These are phyloP conservation scores for Limnanthes douglasii DNA, from an alignment of 345 rosid genomes.

Conservation along the genomic window DNA sequence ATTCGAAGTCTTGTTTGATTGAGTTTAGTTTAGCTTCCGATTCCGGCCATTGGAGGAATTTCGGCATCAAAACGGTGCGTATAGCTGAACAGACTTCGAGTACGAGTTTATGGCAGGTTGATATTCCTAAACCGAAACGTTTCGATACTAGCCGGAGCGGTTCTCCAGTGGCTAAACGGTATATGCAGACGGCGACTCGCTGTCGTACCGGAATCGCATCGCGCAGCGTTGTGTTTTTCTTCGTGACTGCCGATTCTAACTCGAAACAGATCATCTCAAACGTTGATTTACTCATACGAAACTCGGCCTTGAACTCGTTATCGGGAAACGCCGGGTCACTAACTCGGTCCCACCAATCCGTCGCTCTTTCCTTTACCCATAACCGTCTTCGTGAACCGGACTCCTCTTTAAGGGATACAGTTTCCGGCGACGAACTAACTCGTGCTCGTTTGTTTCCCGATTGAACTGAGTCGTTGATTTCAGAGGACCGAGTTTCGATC, in stretches of 20 bases:
- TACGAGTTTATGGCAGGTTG: constrained; percentile 79
- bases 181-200: constrained; percentile 79
- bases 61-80: constrained; percentile 46
- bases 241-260: constrained; percentile 54
- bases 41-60: constrained; percentile 62
- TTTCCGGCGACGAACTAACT: constrained; percentile 1
- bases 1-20: constrained; percentile 30
- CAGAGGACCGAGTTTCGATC: constrained; percentile 19
- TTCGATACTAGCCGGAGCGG: constrained; percentile 71
- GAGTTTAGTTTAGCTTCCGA: constrained; percentile 21
- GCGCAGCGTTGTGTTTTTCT: constrained; percentile 80
- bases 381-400: constrained; percentile 32
- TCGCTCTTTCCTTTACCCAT: constrained; percentile 80
- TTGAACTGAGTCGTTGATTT: constrained; percentile 15
- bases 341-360: constrained; percentile 80
- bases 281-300: constrained; percentile 72
- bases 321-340: constrained; percentile 49
- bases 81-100: constrained; percentile 74
- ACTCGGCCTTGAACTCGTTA: constrained; percentile 48
- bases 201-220: constrained; percentile 84
- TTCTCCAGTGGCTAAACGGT: constrained; percentile 78
- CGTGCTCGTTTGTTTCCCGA: constrained; percentile 25
- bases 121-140: constrained; percentile 73
- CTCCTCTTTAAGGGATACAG: constrained; percentile 13
- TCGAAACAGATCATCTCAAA: constrained; percentile 60